Base-by-base conservation (phyloP, 2,329 filamentous ascomycete species). In the Colletotrichum horii region DNA sequence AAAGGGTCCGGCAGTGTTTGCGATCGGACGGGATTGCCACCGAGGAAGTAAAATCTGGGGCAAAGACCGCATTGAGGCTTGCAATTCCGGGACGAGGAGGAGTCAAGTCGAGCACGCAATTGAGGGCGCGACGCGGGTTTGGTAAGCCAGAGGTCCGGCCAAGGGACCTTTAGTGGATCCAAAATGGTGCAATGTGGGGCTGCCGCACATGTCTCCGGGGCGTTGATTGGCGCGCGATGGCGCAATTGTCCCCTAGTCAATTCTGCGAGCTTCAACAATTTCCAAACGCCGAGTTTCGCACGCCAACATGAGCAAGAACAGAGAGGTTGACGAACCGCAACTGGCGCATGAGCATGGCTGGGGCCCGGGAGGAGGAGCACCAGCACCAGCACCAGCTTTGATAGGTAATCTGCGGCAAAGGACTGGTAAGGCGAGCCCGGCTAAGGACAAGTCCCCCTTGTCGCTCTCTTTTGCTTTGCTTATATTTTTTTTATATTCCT, bases 271-370 rank as follows among this genome's bases (percentile, higher is more conserved):
- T 76, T 76, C 70, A 74, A 65, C 70, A 76, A 69, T 65, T 76
- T 66, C 74, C 70, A 76, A 76, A 76, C 74, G 70, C 74, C 70
- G 74, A 76, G 74, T 69, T 76, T 76, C 74, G 74, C 74, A 76
- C 74, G 64, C 74, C 26, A 68, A 68, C 73, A 67, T 48, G 58
- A 56, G 58, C 26, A 8, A 32, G 26, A 66, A 55, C 16, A 61
- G 32, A 30, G 58, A 58, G 22, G 28, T 58, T 22, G 24, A 66
- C 30, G 22, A 58, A 66, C 65, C 36, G 65, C 64, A 60, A 38
- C 55, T 52, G 24, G 60, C 56, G 61, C 60, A 68, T 68, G 22
- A 67, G 65, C 66, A 70, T 64, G 70, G 70, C 70, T 67, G 52
- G 70, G 64, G 56, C 61, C 32, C 43, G 43, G 43, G 43, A 52